These are phyloP conservation scores for Epichloe aotearoae DNA, from an alignment of 2,329 filamentous ascomycete genomes.

Conservation along the genomic window DNA sequence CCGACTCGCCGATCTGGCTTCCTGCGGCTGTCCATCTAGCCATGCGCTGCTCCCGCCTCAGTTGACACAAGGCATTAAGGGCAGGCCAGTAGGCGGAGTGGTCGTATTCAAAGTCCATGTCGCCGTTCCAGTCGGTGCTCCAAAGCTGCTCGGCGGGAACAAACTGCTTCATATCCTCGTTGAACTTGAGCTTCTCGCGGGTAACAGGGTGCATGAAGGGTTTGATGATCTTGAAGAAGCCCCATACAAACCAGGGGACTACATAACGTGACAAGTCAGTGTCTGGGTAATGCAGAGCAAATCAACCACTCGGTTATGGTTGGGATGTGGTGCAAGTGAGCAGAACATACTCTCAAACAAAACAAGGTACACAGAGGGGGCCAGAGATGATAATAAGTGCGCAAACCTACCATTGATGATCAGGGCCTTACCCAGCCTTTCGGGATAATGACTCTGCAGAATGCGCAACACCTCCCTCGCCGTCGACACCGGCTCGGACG, in stretches of 20 bases:
- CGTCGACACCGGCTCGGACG: constrained; percentile 57
- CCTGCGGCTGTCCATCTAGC: constrained; percentile 70
- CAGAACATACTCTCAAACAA: not conserved
- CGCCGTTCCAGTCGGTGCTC: constrained; percentile 59
- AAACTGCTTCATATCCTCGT: constrained; percentile 75
- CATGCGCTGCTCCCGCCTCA: constrained; percentile 47
- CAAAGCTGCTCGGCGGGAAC: constrained; percentile 74
- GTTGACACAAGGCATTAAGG: constrained; percentile 55
- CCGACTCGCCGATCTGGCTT: constrained; percentile 71
- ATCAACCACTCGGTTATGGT: too few relatives aligned
- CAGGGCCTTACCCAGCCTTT: constrained; percentile 75
- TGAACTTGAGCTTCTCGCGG: constrained; percentile 91
- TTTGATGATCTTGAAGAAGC: constrained; percentile 92
- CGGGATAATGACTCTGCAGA: constrained; percentile 90
- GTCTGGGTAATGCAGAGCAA: not conserved
- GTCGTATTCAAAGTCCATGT: constrained; percentile 83
- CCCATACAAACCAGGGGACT: constrained; percentile 85
- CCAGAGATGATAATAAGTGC: not conserved
- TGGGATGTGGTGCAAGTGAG: not conserved
- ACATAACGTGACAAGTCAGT: constrained; percentile 1
- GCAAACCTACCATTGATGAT: constrained; percentile 64
- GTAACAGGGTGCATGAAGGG: constrained; percentile 95
- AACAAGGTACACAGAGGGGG: not conserved
- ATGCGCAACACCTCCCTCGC: constrained; percentile 84
- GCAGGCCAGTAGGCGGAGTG: constrained; percentile 84